phyloP scores from a whole-genome alignment of 768 basidiomycete genomes.

The Hirschioporus abietinus region DNA sequence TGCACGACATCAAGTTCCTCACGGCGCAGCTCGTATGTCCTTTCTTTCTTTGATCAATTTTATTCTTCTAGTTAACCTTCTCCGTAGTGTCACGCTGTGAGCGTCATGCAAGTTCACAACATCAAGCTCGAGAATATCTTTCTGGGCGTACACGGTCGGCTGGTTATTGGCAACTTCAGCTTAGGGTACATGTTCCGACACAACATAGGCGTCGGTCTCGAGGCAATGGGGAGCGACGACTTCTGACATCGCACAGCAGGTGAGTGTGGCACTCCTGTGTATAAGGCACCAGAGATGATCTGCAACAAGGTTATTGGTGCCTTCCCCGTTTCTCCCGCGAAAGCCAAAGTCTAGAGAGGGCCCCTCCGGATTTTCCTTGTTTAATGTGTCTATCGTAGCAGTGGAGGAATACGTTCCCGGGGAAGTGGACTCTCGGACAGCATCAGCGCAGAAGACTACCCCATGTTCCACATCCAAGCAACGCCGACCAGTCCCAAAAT shows the following conservation, averaged over 20 bases:
- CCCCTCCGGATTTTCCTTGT: background rate
- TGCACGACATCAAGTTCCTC: background rate
- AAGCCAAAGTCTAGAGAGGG: background rate
- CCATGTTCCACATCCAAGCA: background rate
- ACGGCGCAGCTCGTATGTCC: background rate
- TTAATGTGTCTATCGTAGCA: background rate
- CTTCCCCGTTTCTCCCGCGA: background rate
- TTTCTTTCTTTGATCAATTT: background rate
- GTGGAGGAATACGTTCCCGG: background rate
- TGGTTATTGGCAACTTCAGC: constrained; percentile 96
- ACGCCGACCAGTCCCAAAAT: background rate
- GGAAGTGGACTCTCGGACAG: background rate
- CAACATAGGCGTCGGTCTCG: background rate
- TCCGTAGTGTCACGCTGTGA: background rate
- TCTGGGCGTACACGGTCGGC: constrained; percentile 71
- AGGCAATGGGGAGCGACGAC: background rate
- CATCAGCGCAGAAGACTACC: background rate
- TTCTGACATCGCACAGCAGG: background rate
- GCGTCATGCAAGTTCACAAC: constrained; percentile 69
- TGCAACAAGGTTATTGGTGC: background rate
- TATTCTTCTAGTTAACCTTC: background rate
- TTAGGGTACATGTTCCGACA: constrained; percentile 38
- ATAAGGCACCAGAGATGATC: constrained; percentile 7
- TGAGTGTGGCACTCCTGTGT: constrained; percentile 5
- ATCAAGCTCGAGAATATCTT: constrained; percentile 94